Conservation (phyloP, 352 stramenopile species). For the Phytophthora citrophthora region DNA sequence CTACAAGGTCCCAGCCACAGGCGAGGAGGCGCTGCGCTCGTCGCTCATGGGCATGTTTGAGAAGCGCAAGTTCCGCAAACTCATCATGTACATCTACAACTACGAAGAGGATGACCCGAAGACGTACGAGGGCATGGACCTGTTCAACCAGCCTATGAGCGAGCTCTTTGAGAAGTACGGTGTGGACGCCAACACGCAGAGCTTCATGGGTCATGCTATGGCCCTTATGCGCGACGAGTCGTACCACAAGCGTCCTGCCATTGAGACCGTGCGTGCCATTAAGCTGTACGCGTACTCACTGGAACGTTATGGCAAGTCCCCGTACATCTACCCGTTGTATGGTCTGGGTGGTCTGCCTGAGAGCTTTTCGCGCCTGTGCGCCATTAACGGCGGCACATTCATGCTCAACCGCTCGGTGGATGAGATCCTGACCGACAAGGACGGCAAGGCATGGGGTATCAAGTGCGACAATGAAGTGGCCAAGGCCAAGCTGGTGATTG, state of each 20-base stretch:
- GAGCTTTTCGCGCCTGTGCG: constrained; percentile 98
- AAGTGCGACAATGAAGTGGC: constrained; percentile 94
- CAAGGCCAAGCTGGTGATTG: constrained; percentile 97
- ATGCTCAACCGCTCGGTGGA: constrained; percentile 99
- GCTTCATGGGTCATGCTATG: constrained; percentile 99
- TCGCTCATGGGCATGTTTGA: constrained; percentile 99
- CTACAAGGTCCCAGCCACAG: constrained; percentile 97
- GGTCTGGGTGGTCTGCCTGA: constrained; percentile 98
- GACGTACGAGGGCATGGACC: constrained; percentile 92
- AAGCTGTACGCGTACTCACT: constrained; percentile 99
- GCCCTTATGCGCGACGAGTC: constrained; percentile 95
- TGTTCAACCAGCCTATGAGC: constrained; percentile 97
- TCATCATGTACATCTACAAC: constrained; percentile 98
- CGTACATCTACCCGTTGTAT: constrained; percentile 99
- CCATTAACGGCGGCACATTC: constrained; percentile 99
- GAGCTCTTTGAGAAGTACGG: constrained; percentile 99
- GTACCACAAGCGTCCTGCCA: constrained; percentile 86
- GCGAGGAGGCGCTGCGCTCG: constrained; percentile 95
- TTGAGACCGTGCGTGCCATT: constrained; percentile 95
- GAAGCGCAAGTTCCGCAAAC: constrained; percentile 98
- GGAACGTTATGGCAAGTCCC: constrained; percentile 95
- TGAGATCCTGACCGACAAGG: constrained; percentile 93
- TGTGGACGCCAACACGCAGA: constrained; percentile 97
- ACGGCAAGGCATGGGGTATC: constrained; percentile 95
- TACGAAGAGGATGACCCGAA: constrained; percentile 95